phyloP scores from a whole-genome alignment of 768 basidiomycete genomes.

The Peribolospora baueri region DNA sequence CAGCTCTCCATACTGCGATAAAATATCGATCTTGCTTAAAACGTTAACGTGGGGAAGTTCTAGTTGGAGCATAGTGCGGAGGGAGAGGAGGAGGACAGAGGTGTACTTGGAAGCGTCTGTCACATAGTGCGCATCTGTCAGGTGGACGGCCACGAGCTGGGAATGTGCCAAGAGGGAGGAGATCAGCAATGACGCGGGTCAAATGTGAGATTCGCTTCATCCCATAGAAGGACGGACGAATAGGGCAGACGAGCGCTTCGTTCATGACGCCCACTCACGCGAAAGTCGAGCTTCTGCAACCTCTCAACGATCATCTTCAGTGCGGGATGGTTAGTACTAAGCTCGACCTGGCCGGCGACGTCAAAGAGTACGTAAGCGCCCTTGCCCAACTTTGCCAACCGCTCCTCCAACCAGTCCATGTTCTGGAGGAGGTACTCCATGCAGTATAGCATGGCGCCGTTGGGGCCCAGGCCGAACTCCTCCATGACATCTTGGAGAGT shows the following conservation, averaged over 20 bases:
- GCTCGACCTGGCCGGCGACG: slow-evolving; percentile 86
- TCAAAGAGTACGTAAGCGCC: slow-evolving; percentile 71
- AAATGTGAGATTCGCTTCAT: neutral
- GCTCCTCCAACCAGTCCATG: slow-evolving; percentile 36
- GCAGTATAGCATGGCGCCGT: slow-evolving; percentile 86
- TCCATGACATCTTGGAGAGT: slow-evolving; percentile 70
- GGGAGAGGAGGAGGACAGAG: slow-evolving; percentile 66
- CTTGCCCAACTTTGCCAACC: slow-evolving; percentile 30
- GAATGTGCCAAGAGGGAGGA: neutral
- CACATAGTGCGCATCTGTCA: slow-evolving; percentile 92
- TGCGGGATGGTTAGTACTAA: slow-evolving; percentile 63
- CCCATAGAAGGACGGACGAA: neutral
- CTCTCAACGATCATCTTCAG: slow-evolving; percentile 51
- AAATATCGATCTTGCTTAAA: slow-evolving; percentile 79
- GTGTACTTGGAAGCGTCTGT: slow-evolving; percentile 90
- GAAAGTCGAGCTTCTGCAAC: slow-evolving; percentile 48
- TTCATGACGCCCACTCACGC: slow-evolving; percentile 35
- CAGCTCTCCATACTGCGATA: slow-evolving; percentile 69
- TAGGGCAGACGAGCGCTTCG: too few species aligned
- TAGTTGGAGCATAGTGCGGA: slow-evolving; percentile 92
- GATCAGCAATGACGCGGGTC: neutral
- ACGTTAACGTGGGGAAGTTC: slow-evolving; percentile 98
- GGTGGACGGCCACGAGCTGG: slow-evolving; percentile 75
- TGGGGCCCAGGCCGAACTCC: slow-evolving; percentile 63
- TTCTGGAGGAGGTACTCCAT: slow-evolving; percentile 94